Base-by-base conservation (phyloP, 805 yeast species). In the Saccharomyces eubayanus region DNA sequence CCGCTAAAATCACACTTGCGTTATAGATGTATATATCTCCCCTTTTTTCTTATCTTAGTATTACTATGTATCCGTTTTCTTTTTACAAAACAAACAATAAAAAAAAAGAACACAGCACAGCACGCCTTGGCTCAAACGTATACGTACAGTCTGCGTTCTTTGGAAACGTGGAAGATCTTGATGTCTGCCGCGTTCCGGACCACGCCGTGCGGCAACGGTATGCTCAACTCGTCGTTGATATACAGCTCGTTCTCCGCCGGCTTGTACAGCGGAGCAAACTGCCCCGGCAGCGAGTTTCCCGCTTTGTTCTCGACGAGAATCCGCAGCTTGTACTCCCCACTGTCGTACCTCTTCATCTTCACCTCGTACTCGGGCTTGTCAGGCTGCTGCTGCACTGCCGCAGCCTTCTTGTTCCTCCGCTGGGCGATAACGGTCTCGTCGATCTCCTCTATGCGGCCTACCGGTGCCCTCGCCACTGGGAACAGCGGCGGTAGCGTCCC, bases 401-500 rank as follows among this genome's bases (percentile, higher is more conserved):
- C 8, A 12, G 43, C 20, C 24, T 40, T 9, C 16, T 47, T 27
- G 28, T 16, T 28, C 24, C 46, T 47, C 5, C 27, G 14, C 2
- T 49, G 27, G 6, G 48, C 72, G 12, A 84, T 74, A 55, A 83
- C 89, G 62, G 82, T 76, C 6, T 60, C 56, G 3, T 30, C 20
- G 16, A 21, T 48, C 28, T 29, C 27, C 40, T 30, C 45, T n/a
- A 21, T 43, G 36, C 50, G 45, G 28, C 8, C 24, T 48, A 54
- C 5, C 12, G 16, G 14, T 2, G 36, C 11, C 27, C 47, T 47
- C 5, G n/a, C 31, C 5, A 8, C 28, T 12, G 72, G 70, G 28
- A 67, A 62, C n/a, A 68, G 56, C 2, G 64, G 63, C 11, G 62
- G 64, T 12, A 74, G 60, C 5, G 58, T 52, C n/a, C 51, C 55